These are phyloP conservation scores for Clavaria fumosa DNA, from an alignment of 768 basidiomycete genomes.

Conservation along the genomic window DNA sequence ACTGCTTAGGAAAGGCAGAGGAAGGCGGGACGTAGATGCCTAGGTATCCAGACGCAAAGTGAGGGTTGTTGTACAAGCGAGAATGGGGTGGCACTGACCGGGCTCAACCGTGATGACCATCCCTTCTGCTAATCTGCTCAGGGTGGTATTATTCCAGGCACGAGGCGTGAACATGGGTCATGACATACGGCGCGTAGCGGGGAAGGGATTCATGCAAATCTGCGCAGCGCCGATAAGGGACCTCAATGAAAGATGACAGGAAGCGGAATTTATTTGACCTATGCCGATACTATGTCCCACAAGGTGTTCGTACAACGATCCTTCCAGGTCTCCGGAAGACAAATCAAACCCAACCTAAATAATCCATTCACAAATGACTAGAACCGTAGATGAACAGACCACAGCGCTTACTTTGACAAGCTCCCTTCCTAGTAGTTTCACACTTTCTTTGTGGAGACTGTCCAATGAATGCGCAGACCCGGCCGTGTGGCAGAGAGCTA, in stretches of 20 bases:
- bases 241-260: neutral
- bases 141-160: conserved; percentile 1
- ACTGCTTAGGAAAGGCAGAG: conserved; percentile 65
- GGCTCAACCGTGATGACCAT: conserved; percentile 93
- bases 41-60: conserved; percentile 12
- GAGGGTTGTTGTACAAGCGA: conserved; percentile 1
- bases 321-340: conserved; percentile 43
- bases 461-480: too few species aligned
- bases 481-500: conserved; percentile 50
- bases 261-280: conserved; percentile 27
- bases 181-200: conserved; percentile 34
- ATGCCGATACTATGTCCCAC: conserved; percentile 88
- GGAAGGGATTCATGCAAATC: conserved; percentile 84
- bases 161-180: neutral
- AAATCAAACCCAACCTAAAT: conserved; percentile 12
- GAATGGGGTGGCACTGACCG: conserved; percentile 24
- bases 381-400: conserved; percentile 55
- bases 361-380: conserved; percentile 67
- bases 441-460: conserved; percentile 35
- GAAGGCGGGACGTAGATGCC: conserved; percentile 83
- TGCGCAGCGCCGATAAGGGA: conserved; percentile 15
- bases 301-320: conserved; percentile 84
- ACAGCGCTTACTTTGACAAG: conserved; percentile 66
- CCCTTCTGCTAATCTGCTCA: conserved; percentile 50
- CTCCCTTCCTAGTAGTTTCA: conserved; percentile 47